Evolutionary conservation across 345 rosid species (phyloP), one percentile per base, ranked within the genome.

Genomic region (Zanthoxylum bungeanum): DNA sequence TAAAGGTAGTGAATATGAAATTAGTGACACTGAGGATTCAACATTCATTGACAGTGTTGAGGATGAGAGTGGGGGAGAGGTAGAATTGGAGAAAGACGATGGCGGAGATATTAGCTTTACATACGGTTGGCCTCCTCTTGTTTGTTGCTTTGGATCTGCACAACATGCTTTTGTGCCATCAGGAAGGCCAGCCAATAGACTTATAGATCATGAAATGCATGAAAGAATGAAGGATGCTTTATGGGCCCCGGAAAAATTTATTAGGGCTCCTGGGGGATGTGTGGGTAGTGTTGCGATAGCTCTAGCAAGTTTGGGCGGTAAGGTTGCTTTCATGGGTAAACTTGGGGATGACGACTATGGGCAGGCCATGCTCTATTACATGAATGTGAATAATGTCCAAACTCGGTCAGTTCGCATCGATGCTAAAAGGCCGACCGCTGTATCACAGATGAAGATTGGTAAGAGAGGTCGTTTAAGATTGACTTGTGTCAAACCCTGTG

Each of bases 131-230:
- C 98, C 98, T 76, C 93, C 97, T 25, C 93, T 93, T 30, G 94
- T 93, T 71, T 93, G 98, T 75, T 93, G 98, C 82, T 93, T 93
- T 65, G 98, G 98, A 79, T 78, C 96, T 73, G 92, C 94, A 49
- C 91, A 87, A 47, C 92, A 89, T 80, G 93, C 91, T 61, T 93
- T 93, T 78, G 85, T 93, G 50, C 97, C 97, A 12, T 86, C 89
- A 19, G 98, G 94, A 66, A 88, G 97, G 78, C 89, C 86, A 42
- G 96, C 93, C 9, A 89, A 87, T 80, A 83, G 97, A 76, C 96
- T 88, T 72, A 34, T 89, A 75, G 88, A 93, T 75, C 77, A 89
- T 66, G 96, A 88, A 77, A 80, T 79, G 31, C 90, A 89, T 10
- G 89, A 87, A 27, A 78, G 93, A 68, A 82, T 85, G 93, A 83